Evolutionary conservation across 2,329 filamentous ascomycete species (phyloP).

Genomic region (Aspergillus phoenicis): DNA sequence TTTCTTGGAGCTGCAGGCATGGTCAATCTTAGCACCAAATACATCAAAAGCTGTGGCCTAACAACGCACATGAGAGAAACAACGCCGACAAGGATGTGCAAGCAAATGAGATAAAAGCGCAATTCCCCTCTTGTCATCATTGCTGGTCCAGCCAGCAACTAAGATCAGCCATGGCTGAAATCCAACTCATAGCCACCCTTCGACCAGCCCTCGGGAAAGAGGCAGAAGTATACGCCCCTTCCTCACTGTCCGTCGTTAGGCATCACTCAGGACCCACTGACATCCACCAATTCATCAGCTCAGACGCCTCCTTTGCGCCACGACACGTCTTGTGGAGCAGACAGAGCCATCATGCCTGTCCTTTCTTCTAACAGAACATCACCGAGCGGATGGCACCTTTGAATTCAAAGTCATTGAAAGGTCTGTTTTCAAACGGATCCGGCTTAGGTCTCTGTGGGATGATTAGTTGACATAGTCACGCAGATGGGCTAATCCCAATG

Average conservation of each 20-base stretch:
- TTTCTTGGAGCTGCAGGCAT: too few species aligned
- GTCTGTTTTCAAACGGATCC: not conserved
- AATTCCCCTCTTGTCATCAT: not conserved
- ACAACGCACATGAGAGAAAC: too few species aligned
- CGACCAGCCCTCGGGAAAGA: slow-evolving; percentile 1
- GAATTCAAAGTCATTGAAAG: slow-evolving; percentile 11
- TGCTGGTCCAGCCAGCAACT: too few species aligned
- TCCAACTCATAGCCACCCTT: slow-evolving; percentile 6
- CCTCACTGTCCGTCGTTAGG: not conserved
- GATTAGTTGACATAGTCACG: not conserved
- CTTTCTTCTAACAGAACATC: slow-evolving; percentile 5
- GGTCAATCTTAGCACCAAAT: too few species aligned
- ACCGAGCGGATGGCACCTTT: not conserved
- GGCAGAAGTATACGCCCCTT: not conserved
- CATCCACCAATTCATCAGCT: not conserved
- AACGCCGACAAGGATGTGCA: too few species aligned
- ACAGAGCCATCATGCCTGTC: slow-evolving; percentile 1
- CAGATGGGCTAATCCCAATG: slow-evolving; percentile 1
- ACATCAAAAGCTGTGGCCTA: too few species aligned
- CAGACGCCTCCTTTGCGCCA: not conserved
- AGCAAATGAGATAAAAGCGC: not conserved
- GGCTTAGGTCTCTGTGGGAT: too few species aligned
- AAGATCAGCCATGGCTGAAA: not conserved
- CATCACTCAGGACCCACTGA: too few species aligned
- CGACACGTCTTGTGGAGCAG: not conserved